phyloP scores from a whole-genome alignment of 257 asterid genomes.

The Solanum pinnatisectum region DNA sequence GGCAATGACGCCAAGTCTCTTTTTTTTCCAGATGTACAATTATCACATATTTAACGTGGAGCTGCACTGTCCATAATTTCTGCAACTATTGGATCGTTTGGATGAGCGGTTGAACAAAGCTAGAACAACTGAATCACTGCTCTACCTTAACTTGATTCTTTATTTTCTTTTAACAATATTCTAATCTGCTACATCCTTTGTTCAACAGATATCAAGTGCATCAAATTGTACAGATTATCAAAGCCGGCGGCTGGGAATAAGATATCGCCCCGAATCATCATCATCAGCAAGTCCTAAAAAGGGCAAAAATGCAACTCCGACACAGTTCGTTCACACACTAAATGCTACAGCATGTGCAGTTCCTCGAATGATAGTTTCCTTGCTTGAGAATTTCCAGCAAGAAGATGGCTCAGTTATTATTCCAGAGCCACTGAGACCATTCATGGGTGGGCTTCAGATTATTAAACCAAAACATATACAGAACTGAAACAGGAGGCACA shows the following conservation, averaged over 20 bases:
- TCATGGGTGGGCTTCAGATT: slow-evolving; percentile 58
- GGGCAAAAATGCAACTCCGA: slow-evolving; percentile 44
- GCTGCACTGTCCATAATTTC: background rate
- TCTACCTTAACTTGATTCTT: background rate
- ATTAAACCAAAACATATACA: background rate
- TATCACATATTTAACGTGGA: background rate
- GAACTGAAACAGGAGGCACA: background rate
- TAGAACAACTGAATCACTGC: background rate
- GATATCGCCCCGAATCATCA: slow-evolving; percentile 69
- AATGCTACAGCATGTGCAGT: slow-evolving; percentile 98
- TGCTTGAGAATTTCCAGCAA: slow-evolving; percentile 95
- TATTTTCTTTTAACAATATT: background rate
- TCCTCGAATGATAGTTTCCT: slow-evolving; percentile 89
- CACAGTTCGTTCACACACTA: slow-evolving; percentile 84
- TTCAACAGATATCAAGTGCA: slow-evolving; percentile 86
- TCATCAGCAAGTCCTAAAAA: slow-evolving; percentile 30
- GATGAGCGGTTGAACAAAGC: background rate
- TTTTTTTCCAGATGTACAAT: background rate
- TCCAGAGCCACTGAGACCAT: slow-evolving; percentile 77
- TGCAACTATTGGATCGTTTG: background rate
- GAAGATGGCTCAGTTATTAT: slow-evolving; percentile 80
- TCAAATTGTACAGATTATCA: slow-evolving; percentile 97
- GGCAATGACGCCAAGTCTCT: background rate
- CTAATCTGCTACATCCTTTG: background rate
- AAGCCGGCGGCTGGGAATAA: slow-evolving; percentile 81